Evolutionary conservation across 2,329 filamentous ascomycete species (phyloP), one percentile per base, ranked within the genome.

Genomic region (Diaporthe australafricana): DNA sequence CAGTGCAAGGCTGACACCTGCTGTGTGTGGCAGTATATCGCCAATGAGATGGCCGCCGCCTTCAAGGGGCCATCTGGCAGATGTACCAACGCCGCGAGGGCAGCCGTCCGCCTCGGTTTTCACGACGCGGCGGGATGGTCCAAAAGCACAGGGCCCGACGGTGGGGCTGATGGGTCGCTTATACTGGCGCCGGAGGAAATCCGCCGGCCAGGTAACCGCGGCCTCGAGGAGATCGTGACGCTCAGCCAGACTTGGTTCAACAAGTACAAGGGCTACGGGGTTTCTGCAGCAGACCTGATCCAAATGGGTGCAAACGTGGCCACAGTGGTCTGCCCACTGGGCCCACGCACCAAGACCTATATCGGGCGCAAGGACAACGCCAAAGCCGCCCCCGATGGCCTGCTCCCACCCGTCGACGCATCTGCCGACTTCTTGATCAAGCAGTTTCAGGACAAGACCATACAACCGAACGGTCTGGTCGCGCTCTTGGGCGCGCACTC

Each of bases 401-500:
- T 86, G 3, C 79, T 89, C 1, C 87, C 88, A 0, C 78, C 80
- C 50, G 78, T 81, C 0, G 77, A 80, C 48, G 82, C 83, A n/a
- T 75, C 78, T n/a, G 85, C 86, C n/a, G 81, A 84, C n/a, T 82
- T 81, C 12, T 79, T 88, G 27, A 83, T 88, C 72, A 77, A 81
- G 30, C 79, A 87, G 9, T 90, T 89, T 77, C 77, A 80, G 27
- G 83, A 85, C 72, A 89, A 90, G 79, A 88, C 87, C 3, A 88
- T 90, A 74, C 81, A 78, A 22, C 82, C 84, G 0, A 83, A 83
- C 48, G 85, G 87, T 14, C 83, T 88, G 1, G 85, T 86, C 3
- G 87, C 88, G 5, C 84, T 90, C 2, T 77, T 90, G 12, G 88
- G 88, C 50, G 87, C 88, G 0, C 88, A 90, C 76, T 85, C 85